Evolutionary conservation across 2,329 filamentous ascomycete genomes (phyloP).

Genomic region (Coniella vitis): DNA sequence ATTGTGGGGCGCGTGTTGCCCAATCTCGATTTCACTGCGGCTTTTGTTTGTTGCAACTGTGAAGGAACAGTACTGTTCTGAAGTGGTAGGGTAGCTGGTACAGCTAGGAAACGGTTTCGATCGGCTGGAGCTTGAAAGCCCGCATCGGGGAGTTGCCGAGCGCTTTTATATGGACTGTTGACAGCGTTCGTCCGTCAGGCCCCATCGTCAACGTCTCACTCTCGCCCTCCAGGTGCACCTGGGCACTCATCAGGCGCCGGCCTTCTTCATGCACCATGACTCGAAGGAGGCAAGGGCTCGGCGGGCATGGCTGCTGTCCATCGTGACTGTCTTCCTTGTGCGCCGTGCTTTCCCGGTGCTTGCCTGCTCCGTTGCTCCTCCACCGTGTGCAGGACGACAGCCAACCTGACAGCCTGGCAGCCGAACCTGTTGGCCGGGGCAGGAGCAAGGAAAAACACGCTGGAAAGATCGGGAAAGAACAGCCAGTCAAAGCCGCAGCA

Average conservation of each 20-base stretch:
- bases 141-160: background rate
- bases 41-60: no score
- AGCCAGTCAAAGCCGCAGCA: no score
- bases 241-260: background rate
- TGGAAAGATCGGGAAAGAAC: background rate
- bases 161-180: background rate
- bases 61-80: background rate
- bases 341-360: no score
- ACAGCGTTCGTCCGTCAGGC: background rate
- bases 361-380: no score
- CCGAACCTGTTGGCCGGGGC: background rate
- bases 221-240: no score
- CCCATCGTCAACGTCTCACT: background rate
- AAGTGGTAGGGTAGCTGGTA: background rate
- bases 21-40: background rate
- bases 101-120: background rate
- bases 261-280: slow-evolving; percentile 1
- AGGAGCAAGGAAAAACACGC: background rate
- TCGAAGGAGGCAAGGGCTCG: background rate
- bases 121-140: background rate
- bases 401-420: no score
- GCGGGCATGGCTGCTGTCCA: background rate
- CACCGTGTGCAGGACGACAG: no score
- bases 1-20: no score
- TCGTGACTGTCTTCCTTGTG: background rate